A percentile compares a stretch with the other conserved stretches of the same genome.
phyloP scores from a whole-genome alignment of 208 protist genomes.

The Herpetomonas samuelpessoai region DNA sequence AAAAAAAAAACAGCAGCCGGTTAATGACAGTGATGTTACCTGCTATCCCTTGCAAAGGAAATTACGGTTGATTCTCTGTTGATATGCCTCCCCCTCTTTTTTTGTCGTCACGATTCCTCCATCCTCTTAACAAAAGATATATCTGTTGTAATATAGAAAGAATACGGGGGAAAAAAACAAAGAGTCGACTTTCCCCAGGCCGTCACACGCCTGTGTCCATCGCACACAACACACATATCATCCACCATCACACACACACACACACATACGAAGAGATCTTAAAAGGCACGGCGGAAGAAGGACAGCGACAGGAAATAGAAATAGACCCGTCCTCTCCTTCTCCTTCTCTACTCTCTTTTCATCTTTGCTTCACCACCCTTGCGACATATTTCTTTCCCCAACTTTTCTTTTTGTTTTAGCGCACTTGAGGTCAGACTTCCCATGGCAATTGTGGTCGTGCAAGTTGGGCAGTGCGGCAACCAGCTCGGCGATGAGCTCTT shows the following conservation, averaged over 20 bases:
- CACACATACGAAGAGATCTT: constrained; percentile 5
- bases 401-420: constrained; percentile 1
- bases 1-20: no score
- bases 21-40: no score
- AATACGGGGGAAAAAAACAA: no score
- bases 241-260: constrained; percentile 14
- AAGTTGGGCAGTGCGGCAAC: constrained; percentile 88
- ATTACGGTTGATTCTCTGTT: no score
- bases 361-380: not conserved
- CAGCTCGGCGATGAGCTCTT: constrained; percentile 86
- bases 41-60: no score
- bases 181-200: no score
- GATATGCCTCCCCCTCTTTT: no score
- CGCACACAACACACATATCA: constrained; percentile 6
- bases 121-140: not conserved
- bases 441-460: constrained; percentile 77
- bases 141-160: no score
- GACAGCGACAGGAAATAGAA: not conserved
- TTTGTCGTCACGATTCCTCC: not conserved
- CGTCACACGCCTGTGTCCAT: no score
- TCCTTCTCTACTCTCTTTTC: constrained; percentile 1
- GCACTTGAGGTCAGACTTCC: no score
- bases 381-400: not conserved
- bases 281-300: no score
- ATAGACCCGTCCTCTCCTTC: constrained; percentile 1